phyloP scores from a whole-genome alignment of 2,329 filamentous ascomycete genomes.

The Colletotrichum sublineola region DNA sequence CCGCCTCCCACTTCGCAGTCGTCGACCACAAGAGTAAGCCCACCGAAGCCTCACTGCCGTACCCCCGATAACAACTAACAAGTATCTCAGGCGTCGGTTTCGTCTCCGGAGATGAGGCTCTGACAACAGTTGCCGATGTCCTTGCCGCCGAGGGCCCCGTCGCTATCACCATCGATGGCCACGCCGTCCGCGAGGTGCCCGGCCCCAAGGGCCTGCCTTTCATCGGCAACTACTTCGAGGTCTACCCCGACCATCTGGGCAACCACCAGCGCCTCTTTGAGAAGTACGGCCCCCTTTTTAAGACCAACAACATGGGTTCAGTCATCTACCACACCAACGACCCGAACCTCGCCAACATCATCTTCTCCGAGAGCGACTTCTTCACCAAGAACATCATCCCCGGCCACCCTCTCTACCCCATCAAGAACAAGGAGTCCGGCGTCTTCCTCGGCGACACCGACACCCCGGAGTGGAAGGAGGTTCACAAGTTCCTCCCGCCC shows the following conservation, averaged over 20 bases:
- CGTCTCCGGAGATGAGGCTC: conserved; percentile 47
- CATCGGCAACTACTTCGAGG: conserved; percentile 67
- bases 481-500: conserved; percentile 74
- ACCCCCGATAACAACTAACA: neutral
- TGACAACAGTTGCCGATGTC: conserved; percentile 54
- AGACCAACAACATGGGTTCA: conserved; percentile 65
- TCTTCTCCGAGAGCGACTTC: conserved; percentile 63
- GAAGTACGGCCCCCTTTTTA: conserved; percentile 65
- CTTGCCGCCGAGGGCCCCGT: conserved; percentile 51
- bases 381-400: conserved; percentile 67
- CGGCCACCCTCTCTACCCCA: conserved; percentile 60
- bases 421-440: conserved; percentile 58
- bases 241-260: conserved; percentile 70
- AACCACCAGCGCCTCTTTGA: conserved; percentile 68
- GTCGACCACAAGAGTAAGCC: conserved; percentile 56
- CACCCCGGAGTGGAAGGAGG: conserved; percentile 61
- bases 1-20: conserved; percentile 59
- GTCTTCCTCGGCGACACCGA: conserved; percentile 66
- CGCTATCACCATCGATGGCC: conserved; percentile 63
- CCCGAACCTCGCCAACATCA: conserved; percentile 59
- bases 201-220: conserved; percentile 62
- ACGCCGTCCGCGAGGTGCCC: conserved; percentile 62
- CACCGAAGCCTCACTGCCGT: neutral
- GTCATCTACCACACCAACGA: conserved; percentile 65
- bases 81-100: conserved; percentile 54